Percentiles rank a stretch among this genome's conserved stretches.
These are phyloP conservation scores for Neckera pumila DNA, from an alignment of 225 moss, liverwort and hornwort species.

Conservation along the genomic window DNA sequence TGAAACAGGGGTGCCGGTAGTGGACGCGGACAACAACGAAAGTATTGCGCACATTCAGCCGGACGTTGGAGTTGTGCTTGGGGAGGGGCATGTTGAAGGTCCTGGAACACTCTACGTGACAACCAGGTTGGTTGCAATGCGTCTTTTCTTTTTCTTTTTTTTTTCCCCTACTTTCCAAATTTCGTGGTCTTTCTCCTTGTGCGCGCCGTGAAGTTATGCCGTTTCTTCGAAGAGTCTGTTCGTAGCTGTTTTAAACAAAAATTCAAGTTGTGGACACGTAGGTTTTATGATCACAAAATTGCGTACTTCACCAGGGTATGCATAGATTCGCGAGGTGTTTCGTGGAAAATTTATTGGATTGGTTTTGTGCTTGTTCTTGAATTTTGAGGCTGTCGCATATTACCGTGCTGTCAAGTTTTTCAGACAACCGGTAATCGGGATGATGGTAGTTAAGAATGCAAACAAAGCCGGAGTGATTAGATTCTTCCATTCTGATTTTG, in stretches of 20 bases:
- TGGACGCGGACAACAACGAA: conserved; percentile 54
- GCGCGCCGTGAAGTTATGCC: background rate
- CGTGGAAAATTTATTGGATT: background rate
- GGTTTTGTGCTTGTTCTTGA: background rate
- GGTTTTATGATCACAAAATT: background rate
- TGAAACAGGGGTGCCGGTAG: conserved; percentile 50
- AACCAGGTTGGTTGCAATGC: conserved; percentile 37
- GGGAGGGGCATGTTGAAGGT: conserved; percentile 45
- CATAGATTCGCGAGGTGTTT: background rate
- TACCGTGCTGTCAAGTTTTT: background rate
- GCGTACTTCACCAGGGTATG: background rate
- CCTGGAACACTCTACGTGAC: conserved; percentile 82
- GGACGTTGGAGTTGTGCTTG: conserved; percentile 59
- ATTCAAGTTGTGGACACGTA: background rate
- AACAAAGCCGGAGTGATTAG: background rate
- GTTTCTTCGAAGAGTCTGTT: background rate
- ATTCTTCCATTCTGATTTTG: background rate
- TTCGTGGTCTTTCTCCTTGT: background rate
- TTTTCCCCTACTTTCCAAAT: too few species aligned
- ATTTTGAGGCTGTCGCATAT: background rate
- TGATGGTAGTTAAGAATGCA: background rate
- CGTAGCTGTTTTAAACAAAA: background rate
- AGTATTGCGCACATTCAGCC: conserved; percentile 54
- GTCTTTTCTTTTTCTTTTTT: background rate
- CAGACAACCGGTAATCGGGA: background rate